These are phyloP conservation scores for Odontarrhena argentea DNA, from an alignment of 345 rosid genomes.

Conservation along the genomic window DNA sequence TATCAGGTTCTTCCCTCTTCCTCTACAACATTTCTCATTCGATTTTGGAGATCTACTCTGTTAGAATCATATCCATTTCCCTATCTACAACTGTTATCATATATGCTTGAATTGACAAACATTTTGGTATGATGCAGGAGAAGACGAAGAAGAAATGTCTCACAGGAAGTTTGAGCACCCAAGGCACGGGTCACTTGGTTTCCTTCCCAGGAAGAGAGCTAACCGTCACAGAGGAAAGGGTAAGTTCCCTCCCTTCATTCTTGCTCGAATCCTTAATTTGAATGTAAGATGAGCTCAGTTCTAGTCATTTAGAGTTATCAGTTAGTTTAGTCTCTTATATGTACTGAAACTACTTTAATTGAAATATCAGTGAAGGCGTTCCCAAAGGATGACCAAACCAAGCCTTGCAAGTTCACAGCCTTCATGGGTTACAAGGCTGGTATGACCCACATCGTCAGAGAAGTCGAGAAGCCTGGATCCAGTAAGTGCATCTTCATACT, in stretches of 20 bases:
- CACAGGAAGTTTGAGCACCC: slow-evolving; percentile 96
- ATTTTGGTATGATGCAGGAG: background rate
- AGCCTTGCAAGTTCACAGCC: slow-evolving; percentile 86
- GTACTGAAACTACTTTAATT: background rate
- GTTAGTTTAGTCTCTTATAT: background rate
- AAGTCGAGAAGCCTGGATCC: slow-evolving; percentile 90
- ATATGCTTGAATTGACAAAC: too few relatives aligned
- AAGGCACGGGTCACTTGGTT: slow-evolving; percentile 88
- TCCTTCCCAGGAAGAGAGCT: slow-evolving; percentile 83
- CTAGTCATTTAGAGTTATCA: background rate
- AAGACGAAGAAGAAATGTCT: slow-evolving; percentile 57
- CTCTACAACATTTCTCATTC: background rate
- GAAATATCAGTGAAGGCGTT: slow-evolving; percentile 74
- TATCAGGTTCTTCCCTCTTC: slow-evolving; percentile 24
- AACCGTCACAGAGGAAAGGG: slow-evolving; percentile 90
- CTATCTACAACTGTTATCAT: too few relatives aligned
- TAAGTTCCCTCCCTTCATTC: background rate
- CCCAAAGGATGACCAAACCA: slow-evolving; percentile 77
- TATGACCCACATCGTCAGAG: slow-evolving; percentile 89
- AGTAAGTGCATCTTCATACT: slow-evolving; percentile 46
- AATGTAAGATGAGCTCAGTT: background rate
- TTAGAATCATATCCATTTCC: too few relatives aligned
- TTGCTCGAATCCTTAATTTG: too few relatives aligned
- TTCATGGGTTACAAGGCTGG: slow-evolving; percentile 95
- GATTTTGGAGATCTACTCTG: background rate